These are phyloP conservation scores for Quercus engelmannii DNA, from an alignment of 306 rosid genomes.

Conservation along the genomic window DNA sequence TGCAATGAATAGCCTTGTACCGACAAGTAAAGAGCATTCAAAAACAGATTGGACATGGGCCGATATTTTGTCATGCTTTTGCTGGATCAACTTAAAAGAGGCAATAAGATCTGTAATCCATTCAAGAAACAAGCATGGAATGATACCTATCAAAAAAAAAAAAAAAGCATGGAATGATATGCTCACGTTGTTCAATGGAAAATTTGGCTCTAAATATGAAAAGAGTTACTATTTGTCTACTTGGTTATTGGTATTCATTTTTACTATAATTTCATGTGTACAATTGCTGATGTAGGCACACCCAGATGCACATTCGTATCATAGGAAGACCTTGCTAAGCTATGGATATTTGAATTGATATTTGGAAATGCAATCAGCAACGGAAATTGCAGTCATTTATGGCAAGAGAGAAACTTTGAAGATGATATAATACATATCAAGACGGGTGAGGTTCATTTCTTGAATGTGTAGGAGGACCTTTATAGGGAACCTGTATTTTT, in stretches of 20 bases:
- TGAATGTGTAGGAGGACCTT: neutral
- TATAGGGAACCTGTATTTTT: neutral
- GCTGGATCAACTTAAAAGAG: constrained; percentile 39
- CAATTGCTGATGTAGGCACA: constrained; percentile 41
- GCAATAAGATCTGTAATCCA: constrained; percentile 21
- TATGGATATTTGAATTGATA: constrained; percentile 42
- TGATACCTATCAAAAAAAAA: neutral
- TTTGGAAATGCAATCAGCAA: constrained; percentile 33
- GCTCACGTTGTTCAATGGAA: constrained; percentile 36
- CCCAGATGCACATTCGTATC: constrained; percentile 36
- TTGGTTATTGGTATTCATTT: neutral
- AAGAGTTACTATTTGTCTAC: neutral
- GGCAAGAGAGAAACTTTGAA: constrained; percentile 23
- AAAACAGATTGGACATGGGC: constrained; percentile 48
- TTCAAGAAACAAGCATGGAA: constrained; percentile 45
- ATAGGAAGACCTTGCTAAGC: constrained; percentile 41
- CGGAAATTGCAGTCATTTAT: constrained; percentile 24
- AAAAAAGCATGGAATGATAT: constrained; percentile 39
- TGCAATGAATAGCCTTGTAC: constrained; percentile 22
- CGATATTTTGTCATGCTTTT: constrained; percentile 47
- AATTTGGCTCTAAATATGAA: constrained; percentile 32
- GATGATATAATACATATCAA: constrained; percentile 11
- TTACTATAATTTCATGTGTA: constrained; percentile 18
- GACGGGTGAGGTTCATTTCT: constrained; percentile 18
- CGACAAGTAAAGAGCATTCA: constrained; percentile 22